Evolutionary conservation across 177 flowering plant genomes (phyloP).

Genomic region (Telopea speciosissima): DNA sequence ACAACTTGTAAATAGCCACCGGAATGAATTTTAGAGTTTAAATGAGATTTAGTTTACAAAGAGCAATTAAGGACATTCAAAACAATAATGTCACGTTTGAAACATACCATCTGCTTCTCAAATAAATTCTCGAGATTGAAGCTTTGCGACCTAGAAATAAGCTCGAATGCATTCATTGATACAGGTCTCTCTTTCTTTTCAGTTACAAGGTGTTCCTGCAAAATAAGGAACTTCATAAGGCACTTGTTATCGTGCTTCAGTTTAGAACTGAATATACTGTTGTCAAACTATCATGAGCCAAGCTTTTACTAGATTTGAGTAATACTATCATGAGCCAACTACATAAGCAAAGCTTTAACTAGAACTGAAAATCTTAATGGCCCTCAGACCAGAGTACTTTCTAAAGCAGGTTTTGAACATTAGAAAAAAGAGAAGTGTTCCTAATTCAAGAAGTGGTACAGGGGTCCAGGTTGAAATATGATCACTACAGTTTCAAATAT

Average conservation of each 20-base stretch:
- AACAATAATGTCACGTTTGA: too few relatives aligned
- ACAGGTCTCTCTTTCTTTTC: constrained; percentile 75
- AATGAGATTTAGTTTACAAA: too few relatives aligned
- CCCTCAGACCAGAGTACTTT: background rate
- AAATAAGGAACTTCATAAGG: background rate
- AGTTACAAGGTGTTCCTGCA: constrained; percentile 56
- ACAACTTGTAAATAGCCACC: too few relatives aligned
- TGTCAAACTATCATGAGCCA: too few relatives aligned
- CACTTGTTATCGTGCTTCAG: background rate
- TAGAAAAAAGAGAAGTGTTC: background rate
- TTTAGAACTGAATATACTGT: too few relatives aligned
- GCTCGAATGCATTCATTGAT: constrained; percentile 76
- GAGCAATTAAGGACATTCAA: too few relatives aligned
- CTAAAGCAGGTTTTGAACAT: background rate
- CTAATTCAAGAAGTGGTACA: too few relatives aligned
- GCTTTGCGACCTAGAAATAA: constrained; percentile 51
- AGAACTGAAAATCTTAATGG: background rate
- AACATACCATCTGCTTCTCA: constrained; percentile 40
- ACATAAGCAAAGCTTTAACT: background rate
- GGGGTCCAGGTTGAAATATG: too few relatives aligned
- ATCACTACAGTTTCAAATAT: too few relatives aligned
- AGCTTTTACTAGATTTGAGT: too few relatives aligned
- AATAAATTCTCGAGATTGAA: constrained; percentile 65
- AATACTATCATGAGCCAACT: too few relatives aligned
- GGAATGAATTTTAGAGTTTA: too few relatives aligned